phyloP scores from a whole-genome alignment of 1,284 basidiomycete genomes.

The Fomitopsis schrenkii region DNA sequence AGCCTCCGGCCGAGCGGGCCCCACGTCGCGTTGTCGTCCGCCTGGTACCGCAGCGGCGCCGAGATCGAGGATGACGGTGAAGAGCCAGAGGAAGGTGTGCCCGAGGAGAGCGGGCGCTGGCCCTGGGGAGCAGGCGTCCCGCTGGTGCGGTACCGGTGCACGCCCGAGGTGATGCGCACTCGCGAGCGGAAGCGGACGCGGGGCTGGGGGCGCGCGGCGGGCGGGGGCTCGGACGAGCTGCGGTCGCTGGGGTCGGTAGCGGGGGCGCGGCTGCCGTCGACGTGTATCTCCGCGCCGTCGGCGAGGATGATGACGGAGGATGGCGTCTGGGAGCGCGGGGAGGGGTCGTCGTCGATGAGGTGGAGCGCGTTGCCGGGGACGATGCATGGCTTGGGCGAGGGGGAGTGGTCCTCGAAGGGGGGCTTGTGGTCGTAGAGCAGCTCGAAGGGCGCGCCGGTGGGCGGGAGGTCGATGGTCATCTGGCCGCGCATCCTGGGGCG shows the following conservation, averaged over 20 bases:
- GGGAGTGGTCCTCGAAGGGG: conserved; percentile 23
- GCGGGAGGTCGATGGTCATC: conserved; percentile 19
- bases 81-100: conserved; percentile 42
- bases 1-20: conserved; percentile 56
- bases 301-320: conserved; percentile 24
- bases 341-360: conserved; percentile 31
- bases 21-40: conserved; percentile 50
- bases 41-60: conserved; percentile 57
- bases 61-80: conserved; percentile 73
- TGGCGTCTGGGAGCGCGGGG: conserved; percentile 25
- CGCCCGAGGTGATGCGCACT: conserved; percentile 50
- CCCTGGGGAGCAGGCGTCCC: conserved; percentile 9
- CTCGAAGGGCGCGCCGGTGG: conserved; percentile 8
- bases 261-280: conserved; percentile 3
- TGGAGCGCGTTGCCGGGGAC: conserved; percentile 32
- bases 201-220: conserved; percentile 20
- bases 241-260: conserved; percentile 11
- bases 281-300: conserved; percentile 13
- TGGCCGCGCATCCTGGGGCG: conserved; percentile 9
- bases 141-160: conserved; percentile 29
- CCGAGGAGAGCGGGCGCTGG: conserved; percentile 7
- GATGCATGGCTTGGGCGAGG: conserved; percentile 29
- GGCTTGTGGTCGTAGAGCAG: conserved; percentile 23
- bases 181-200: conserved; percentile 53
- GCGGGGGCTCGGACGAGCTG: conserved; percentile 13